A percentile compares a stretch with the other conserved stretches of the same genome.
phyloP scores from a whole-genome alignment of 2,329 filamentous ascomycete species.

The Monosporascus sp. region DNA sequence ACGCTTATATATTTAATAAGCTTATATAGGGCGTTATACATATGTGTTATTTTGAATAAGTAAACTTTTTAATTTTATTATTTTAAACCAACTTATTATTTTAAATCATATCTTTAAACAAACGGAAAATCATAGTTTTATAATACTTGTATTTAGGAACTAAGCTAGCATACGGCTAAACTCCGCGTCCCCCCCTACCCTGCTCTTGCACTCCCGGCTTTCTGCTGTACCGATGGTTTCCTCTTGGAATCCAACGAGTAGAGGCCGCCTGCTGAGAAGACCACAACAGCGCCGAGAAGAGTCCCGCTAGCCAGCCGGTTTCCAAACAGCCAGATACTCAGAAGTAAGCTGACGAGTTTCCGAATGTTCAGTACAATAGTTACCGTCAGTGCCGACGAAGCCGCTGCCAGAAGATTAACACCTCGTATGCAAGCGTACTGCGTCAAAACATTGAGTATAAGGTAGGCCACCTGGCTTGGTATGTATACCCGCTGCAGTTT shows the following conservation, averaged over 20 bases:
- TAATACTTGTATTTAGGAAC: constrained; percentile 4
- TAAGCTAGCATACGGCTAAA: constrained; percentile 1
- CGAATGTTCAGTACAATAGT: constrained; percentile 94
- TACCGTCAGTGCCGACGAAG: constrained; percentile 86
- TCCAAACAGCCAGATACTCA: constrained; percentile 93
- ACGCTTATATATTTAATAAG: no score
- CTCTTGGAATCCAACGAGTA: constrained; percentile 70
- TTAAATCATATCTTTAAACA: no score
- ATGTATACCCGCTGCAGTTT: constrained; percentile 37
- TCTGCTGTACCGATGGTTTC: constrained; percentile 26
- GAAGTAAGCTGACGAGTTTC: constrained; percentile 82
- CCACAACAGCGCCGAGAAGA: constrained; percentile 72
- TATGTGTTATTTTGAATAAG: no score
- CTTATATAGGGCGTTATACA: no score
- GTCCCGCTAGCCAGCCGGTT: constrained; percentile 75
- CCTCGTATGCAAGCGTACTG: constrained; percentile 94
- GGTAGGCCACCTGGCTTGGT: constrained; percentile 66
- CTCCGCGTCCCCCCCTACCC: constrained; percentile 12
- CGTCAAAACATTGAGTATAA: constrained; percentile 75
- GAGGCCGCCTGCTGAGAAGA: constrained; percentile 85
- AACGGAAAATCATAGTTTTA: no score
- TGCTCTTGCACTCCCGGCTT: constrained; percentile 21
- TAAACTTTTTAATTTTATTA: no score
- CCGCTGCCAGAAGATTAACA: constrained; percentile 87
- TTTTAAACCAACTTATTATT: no score